These are phyloP conservation scores for Coniosporium uncinatum DNA, from an alignment of 2,329 filamentous ascomycete species.

Conservation along the genomic window DNA sequence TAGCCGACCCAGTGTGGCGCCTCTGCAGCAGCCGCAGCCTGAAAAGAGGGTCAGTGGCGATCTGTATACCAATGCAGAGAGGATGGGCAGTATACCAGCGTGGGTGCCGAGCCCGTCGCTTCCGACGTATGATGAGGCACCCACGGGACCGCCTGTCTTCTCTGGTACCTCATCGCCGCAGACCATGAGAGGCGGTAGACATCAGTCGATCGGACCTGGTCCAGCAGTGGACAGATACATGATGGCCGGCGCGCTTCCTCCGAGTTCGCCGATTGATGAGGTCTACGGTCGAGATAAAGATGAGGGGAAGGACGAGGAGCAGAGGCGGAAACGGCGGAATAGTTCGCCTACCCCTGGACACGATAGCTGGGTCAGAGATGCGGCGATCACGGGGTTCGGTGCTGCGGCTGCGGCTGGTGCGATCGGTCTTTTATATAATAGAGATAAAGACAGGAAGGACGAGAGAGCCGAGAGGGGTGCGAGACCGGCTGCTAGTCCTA, in stretches of 20 bases:
- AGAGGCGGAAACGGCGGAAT: slow-evolving; percentile 23
- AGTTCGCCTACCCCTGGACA: slow-evolving; percentile 37
- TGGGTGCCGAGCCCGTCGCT: slow-evolving; percentile 22
- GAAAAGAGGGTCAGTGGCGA: slow-evolving; percentile 55
- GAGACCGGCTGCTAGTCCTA: too few relatives aligned
- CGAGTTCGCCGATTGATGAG: too few relatives aligned
- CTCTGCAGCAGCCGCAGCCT: slow-evolving; percentile 83
- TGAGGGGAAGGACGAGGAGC: background rate
- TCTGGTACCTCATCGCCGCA: too few relatives aligned
- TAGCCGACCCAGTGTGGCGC: slow-evolving; percentile 41
- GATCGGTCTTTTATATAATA: too few relatives aligned
- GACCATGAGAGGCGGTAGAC: too few relatives aligned
- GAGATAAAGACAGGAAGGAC: too few relatives aligned
- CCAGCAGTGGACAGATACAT: too few relatives aligned
- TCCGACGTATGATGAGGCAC: slow-evolving; percentile 30
- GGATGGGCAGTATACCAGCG: background rate
- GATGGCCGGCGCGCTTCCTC: too few relatives aligned
- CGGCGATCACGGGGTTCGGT: slow-evolving; percentile 33
- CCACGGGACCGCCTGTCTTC: slow-evolving; percentile 30
- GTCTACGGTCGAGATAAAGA: too few relatives aligned
- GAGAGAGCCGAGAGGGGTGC: too few relatives aligned
- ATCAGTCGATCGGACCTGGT: too few relatives aligned
- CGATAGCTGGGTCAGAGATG: slow-evolving; percentile 26
- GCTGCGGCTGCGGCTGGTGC: slow-evolving; percentile 28
- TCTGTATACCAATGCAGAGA: slow-evolving; percentile 44